Conservation (phyloP, 1,284 basidiomycete genomes). For the Leucoagaricus sp. region DNA sequence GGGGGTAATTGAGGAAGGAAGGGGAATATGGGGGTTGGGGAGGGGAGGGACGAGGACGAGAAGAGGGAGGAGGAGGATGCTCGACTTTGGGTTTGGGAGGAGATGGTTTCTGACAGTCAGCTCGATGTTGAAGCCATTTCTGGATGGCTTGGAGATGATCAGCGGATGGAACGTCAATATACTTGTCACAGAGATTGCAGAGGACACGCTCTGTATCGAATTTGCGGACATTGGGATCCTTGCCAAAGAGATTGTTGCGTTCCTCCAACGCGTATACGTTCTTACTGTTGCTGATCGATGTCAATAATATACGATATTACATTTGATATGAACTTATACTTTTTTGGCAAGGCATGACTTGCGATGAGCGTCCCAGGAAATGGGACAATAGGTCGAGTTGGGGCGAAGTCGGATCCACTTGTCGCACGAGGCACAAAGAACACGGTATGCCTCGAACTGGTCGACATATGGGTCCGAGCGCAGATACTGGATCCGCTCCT, state of each 20-base stretch:
- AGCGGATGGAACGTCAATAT: constrained; percentile 55
- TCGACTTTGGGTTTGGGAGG: background rate
- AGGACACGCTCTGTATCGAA: constrained; percentile 70
- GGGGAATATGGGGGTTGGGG: too few species aligned
- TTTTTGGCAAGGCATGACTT: constrained; percentile 74
- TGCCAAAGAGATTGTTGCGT: constrained; percentile 54
- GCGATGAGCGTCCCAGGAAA: constrained; percentile 81
- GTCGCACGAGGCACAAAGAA: constrained; percentile 74
- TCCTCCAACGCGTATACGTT: constrained; percentile 60
- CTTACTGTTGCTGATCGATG: constrained; percentile 41
- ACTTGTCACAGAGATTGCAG: constrained; percentile 66
- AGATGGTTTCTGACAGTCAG: constrained; percentile 41
- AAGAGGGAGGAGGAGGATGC: too few species aligned
- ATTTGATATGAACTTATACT: constrained; percentile 40
- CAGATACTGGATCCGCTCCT: constrained; percentile 75
- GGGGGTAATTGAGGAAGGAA: constrained; percentile 48
- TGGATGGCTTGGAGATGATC: constrained; percentile 56
- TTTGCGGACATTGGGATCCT: constrained; percentile 67
- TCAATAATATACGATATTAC: too few species aligned
- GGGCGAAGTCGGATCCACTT: constrained; percentile 81
- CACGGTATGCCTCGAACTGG: constrained; percentile 75
- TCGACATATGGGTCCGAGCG: constrained; percentile 74
- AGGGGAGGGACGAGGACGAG: too few species aligned
- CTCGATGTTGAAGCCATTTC: constrained; percentile 53
- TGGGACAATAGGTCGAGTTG: constrained; percentile 80